Evolutionary conservation across 495 filamentous ascomycete species (phyloP).

Genomic region (Rostrohypoxylon terebratum): DNA sequence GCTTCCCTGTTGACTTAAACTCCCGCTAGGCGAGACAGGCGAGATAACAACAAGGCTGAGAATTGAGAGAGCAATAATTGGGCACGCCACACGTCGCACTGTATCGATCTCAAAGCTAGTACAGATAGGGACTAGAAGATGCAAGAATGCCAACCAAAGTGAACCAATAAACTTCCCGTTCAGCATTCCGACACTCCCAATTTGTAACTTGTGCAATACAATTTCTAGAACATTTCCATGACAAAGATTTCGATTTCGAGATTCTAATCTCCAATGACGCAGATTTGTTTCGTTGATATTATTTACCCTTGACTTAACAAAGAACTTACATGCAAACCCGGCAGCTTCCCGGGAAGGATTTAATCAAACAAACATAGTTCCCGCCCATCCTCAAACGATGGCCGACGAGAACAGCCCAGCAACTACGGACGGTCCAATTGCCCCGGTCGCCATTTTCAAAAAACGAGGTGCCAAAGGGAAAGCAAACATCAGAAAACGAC

Average conservation of each 20-base stretch:
- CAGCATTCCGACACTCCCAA: neutral
- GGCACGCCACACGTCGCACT: constrained; percentile 23
- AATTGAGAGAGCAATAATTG: constrained; percentile 8
- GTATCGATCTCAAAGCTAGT: constrained; percentile 10
- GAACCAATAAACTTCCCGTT: neutral
- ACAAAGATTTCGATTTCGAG: constrained; percentile 13
- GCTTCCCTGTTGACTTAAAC: constrained; percentile 28
- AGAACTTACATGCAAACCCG: neutral
- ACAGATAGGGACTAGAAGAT: constrained; percentile 5
- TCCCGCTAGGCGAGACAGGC: constrained; percentile 21
- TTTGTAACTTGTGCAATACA: constrained; percentile 22
- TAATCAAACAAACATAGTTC: neutral
- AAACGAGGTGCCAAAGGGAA: constrained; percentile 83
- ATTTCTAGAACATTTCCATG: constrained; percentile 35
- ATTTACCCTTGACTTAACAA: neutral
- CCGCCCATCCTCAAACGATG: constrained; percentile 31
- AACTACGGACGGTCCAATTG: constrained; percentile 47
- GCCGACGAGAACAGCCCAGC: constrained; percentile 42
- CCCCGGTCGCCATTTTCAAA: constrained; percentile 80
- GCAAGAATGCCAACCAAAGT: neutral
- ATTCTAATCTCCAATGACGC: constrained; percentile 9
- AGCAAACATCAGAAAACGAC: constrained; percentile 82
- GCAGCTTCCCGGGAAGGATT: neutral
- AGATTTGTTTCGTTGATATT: constrained; percentile 2
- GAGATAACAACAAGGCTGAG: constrained; percentile 27